Base-by-base conservation (phyloP, 257 asterid species). In the Salvia hispanica region DNA sequence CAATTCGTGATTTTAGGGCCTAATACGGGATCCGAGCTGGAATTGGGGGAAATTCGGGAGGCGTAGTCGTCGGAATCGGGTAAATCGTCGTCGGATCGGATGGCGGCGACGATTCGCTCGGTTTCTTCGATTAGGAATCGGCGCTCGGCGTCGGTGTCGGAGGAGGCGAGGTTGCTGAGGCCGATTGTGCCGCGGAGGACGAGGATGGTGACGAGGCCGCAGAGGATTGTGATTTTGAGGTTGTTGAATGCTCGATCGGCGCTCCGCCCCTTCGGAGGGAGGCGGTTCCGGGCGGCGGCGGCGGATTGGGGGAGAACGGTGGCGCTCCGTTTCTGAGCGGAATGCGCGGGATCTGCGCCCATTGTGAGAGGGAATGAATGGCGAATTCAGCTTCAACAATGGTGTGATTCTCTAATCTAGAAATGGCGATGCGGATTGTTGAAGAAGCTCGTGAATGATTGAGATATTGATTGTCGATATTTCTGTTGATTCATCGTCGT, bases 161-260 rank as follows among this genome's bases (percentile, higher is more conserved):
- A 25, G 33, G 95, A 77, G 1, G 72, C 78, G 61, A 92, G 85
- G 72, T 67, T 82, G 48, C 86, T 86, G 69, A 91, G 66, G 39
- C 98, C 96, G 68, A 89, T 87, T 14, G 98, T 91, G 64, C 98
- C 98, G 8, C 96, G 94, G 18, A 91, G 84, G 7, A 91, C 98
- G 36, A 91, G 89, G 62, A 87, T 82, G 11, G 98, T 91, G 62
- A 91, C 89, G 60, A 91, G 80, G 74, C 96, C 95, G 67, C 98
- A 91, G 40, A 91, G 81, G 44, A 91, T 47, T 1, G 98, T 91
- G 69, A 91, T 85, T 78, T 89, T 91, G 56, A 91, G 28, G 45
- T 82, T 89, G 89, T 87, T 91, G 76, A 85, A 85, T 0, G 92
- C 85, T 44, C 77, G 82, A 16, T 78, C 79, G 67, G 84, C 82